Conservation (phyloP, 345 rosid species). For the Pseudoturritis turrita region DNA sequence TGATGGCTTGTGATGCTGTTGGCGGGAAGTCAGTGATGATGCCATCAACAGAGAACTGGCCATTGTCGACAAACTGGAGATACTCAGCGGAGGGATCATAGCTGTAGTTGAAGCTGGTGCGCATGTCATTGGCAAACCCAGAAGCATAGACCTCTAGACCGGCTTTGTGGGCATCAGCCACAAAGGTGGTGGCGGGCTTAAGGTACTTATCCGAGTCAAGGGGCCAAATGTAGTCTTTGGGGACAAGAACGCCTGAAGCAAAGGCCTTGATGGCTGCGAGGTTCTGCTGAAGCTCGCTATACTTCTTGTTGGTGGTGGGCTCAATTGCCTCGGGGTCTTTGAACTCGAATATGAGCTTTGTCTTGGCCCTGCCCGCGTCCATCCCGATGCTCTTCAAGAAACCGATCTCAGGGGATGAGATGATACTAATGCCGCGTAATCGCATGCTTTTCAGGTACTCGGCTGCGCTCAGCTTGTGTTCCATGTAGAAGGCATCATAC, state of each 20-base stretch:
- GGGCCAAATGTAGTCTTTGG: conserved; percentile 75
- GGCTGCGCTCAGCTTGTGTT: conserved; percentile 50
- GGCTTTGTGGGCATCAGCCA: conserved; percentile 68
- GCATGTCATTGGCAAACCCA: conserved; percentile 68
- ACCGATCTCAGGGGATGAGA: conserved; percentile 80
- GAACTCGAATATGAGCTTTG: conserved; percentile 54
- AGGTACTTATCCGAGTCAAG: conserved; percentile 47
- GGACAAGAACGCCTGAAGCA: conserved; percentile 73
- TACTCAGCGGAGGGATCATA: conserved; percentile 75
- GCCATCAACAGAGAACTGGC: conserved; percentile 71
- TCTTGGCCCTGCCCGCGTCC: conserved; percentile 37
- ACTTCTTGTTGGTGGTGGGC: conserved; percentile 63
- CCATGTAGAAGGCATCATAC: conserved; percentile 58
- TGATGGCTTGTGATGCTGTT: conserved; percentile 63
- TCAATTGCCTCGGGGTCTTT: conserved; percentile 46
- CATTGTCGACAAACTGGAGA: conserved; percentile 51
- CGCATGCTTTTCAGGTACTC: conserved; percentile 29
- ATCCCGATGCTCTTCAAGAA: conserved; percentile 56
- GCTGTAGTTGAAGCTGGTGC: conserved; percentile 51
- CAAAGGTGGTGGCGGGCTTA: conserved; percentile 52
- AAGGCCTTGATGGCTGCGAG: conserved; percentile 55
- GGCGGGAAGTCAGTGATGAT: conserved; percentile 77
- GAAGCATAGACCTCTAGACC: conserved; percentile 73
- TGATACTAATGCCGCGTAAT: conserved; percentile 22
- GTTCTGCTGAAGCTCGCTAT: conserved; percentile 39